A percentile compares a stretch with the other conserved stretches of the same genome.
These are phyloP conservation scores for Auricularia cornea DNA, from an alignment of 768 basidiomycete species.

Conservation along the genomic window DNA sequence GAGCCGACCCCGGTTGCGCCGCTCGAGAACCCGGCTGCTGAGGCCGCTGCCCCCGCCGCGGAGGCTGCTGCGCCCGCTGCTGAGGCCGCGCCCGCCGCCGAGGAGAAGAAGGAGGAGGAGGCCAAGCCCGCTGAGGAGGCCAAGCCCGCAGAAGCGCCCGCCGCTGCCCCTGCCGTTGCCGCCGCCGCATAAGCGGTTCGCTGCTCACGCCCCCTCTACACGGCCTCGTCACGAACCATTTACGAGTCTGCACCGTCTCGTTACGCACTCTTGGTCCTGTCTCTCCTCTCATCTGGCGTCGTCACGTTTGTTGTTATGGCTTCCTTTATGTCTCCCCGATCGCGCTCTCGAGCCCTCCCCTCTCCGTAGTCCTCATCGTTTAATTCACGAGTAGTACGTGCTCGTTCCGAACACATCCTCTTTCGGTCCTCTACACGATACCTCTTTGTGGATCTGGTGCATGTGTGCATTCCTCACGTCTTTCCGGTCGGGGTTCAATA, in stretches of 20 bases:
- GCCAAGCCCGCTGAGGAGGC: constrained; percentile 31
- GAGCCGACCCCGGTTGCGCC: constrained; percentile 76
- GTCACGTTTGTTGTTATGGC: constrained; percentile 27
- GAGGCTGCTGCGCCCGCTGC: constrained; percentile 32
- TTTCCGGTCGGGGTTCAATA: not conserved
- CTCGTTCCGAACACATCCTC: constrained; percentile 38
- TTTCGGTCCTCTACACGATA: constrained; percentile 42
- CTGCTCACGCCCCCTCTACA: not conserved
- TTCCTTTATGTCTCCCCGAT: constrained; percentile 1
- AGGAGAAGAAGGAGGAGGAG: not conserved
- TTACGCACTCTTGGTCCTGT: constrained; percentile 41
- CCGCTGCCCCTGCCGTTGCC: constrained; percentile 59
- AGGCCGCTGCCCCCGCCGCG: constrained; percentile 45
- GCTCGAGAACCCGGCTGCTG: constrained; percentile 41
- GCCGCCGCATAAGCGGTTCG: constrained; percentile 59
- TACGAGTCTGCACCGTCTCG: constrained; percentile 9
- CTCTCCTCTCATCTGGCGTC: constrained; percentile 38
- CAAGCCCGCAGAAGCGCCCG: constrained; percentile 32
- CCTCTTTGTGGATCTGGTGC: constrained; percentile 32
- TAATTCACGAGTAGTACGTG: not conserved
- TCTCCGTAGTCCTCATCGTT: not conserved
- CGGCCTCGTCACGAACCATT: constrained; percentile 23
- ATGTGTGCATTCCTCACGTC: constrained; percentile 2
- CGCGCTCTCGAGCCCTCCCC: not conserved
- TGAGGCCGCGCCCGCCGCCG: not conserved